Percentiles rank a stretch among this genome's conserved stretches.
phyloP scores from a whole-genome alignment of 2,329 filamentous ascomycete genomes.

The Cladophialophora carrionii region DNA sequence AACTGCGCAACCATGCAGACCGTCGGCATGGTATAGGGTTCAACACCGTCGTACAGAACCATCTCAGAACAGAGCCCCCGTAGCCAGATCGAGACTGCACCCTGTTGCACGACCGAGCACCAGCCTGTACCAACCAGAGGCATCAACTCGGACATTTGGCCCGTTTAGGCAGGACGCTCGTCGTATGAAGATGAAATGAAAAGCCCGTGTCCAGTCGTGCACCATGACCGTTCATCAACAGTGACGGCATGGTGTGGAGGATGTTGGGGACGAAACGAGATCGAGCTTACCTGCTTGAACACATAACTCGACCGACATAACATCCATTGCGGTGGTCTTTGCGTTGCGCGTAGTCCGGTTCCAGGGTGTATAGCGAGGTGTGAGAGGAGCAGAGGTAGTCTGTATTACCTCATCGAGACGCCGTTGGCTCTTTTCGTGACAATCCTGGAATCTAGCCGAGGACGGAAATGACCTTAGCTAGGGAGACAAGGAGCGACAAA shows the following conservation, averaged over 20 bases:
- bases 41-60: conserved; percentile 4
- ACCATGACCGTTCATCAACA: not conserved
- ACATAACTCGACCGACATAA: conserved; percentile 32
- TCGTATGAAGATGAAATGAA: not conserved
- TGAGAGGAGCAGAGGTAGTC: not conserved
- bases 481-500: conserved; percentile 3
- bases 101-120: not conserved
- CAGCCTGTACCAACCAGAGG: not conserved
- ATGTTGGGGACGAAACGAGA: not conserved
- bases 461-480: not conserved
- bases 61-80: conserved; percentile 10
- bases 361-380: not conserved
- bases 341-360: not conserved
- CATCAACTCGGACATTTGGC: conserved; percentile 6
- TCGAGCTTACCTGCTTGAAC: conserved; percentile 32
- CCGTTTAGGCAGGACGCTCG: conserved; percentile 15
- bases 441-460: not conserved
- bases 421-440: not conserved
- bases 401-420: conserved; percentile 6
- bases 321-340: conserved; percentile 25
- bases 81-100: not conserved
- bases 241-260: not conserved
- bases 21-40: not conserved
- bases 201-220: not conserved
- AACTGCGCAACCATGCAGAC: not conserved